These are phyloP conservation scores for Fomitopsis pulvina DNA, from an alignment of 768 basidiomycete species.

Conservation along the genomic window DNA sequence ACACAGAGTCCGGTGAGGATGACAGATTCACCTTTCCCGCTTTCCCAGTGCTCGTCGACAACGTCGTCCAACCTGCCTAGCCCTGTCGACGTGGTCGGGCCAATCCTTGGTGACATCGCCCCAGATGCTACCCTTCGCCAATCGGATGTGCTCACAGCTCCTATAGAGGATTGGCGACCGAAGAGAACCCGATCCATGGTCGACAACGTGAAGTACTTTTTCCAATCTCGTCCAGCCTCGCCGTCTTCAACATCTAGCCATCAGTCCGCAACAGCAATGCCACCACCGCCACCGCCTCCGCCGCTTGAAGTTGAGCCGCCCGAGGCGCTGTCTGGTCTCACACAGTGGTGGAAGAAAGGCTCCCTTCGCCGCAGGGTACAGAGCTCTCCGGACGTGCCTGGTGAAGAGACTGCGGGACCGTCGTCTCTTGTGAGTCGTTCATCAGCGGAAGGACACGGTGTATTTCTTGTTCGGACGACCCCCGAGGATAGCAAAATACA, in stretches of 20 bases:
- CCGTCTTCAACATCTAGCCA: slow-evolving; percentile 21
- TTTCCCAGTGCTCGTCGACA: slow-evolving; percentile 21
- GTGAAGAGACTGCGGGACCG: slow-evolving; percentile 12
- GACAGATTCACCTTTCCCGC: slow-evolving; percentile 17
- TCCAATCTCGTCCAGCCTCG: slow-evolving; percentile 41
- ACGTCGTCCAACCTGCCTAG: slow-evolving; percentile 21
- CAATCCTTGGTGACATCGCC: slow-evolving; percentile 14
- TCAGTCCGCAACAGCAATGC: slow-evolving; percentile 9
- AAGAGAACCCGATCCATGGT: slow-evolving; percentile 50
- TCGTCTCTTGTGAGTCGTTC: slow-evolving; percentile 1
- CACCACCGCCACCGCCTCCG: slow-evolving; percentile 9
- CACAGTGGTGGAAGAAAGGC: slow-evolving; percentile 45
- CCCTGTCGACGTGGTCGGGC: slow-evolving; percentile 16
- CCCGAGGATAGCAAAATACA: neutral
- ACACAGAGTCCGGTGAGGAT: slow-evolving; percentile 12
- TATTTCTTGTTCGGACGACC: neutral
- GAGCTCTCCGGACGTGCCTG: slow-evolving; percentile 43
- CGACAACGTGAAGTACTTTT: slow-evolving; percentile 56
- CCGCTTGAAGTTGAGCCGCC: slow-evolving; percentile 11
- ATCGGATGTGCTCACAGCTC: slow-evolving; percentile 23
- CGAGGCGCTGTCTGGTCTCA: slow-evolving; percentile 12
- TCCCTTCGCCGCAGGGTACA: slow-evolving; percentile 45
- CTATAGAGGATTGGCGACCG: slow-evolving; percentile 24
- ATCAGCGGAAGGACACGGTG: slow-evolving; percentile 9
- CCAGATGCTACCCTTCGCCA: slow-evolving; percentile 16